Evolutionary conservation across 306 rosid genomes (phyloP).

Genomic region (Sicyos edulis): DNA sequence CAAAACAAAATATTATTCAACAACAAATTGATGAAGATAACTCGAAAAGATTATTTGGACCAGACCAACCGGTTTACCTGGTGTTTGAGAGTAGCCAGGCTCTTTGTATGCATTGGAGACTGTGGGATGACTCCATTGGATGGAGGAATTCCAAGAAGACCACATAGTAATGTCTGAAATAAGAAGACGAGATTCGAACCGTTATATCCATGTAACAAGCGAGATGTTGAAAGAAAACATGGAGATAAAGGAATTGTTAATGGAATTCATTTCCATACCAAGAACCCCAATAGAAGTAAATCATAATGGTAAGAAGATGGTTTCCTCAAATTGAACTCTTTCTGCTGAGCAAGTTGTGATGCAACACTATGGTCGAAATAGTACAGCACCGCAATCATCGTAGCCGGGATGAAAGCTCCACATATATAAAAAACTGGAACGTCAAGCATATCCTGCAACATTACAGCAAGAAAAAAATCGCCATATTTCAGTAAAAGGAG

Average conservation of each 20-base stretch:
- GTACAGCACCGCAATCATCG: conserved; percentile 95
- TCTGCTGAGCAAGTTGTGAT: conserved; percentile 94
- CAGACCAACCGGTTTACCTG: conserved; percentile 45
- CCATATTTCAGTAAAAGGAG: background rate
- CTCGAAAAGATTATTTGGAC: background rate
- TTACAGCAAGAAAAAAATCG: background rate
- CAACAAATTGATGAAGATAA: background rate
- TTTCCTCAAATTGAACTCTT: conserved; percentile 90
- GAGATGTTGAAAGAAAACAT: background rate
- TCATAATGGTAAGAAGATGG: conserved; percentile 95
- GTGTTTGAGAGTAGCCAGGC: conserved; percentile 94
- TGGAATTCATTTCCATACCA: conserved; percentile 42
- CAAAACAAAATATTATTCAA: background rate
- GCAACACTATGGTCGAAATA: conserved; percentile 98
- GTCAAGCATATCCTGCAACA: conserved; percentile 66
- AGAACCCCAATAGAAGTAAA: conserved; percentile 76
- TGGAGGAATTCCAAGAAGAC: conserved; percentile 92
- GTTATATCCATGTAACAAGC: background rate
- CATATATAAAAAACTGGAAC: conserved; percentile 79
- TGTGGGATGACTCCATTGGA: conserved; percentile 97
- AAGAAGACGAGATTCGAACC: background rate
- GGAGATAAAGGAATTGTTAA: background rate
- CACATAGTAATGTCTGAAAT: conserved; percentile 78
- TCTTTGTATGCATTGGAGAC: conserved; percentile 98
- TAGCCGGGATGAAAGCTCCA: conserved; percentile 96